phyloP scores from a whole-genome alignment of 2,329 filamentous ascomycete species.

The Apiospora saccharicola region DNA sequence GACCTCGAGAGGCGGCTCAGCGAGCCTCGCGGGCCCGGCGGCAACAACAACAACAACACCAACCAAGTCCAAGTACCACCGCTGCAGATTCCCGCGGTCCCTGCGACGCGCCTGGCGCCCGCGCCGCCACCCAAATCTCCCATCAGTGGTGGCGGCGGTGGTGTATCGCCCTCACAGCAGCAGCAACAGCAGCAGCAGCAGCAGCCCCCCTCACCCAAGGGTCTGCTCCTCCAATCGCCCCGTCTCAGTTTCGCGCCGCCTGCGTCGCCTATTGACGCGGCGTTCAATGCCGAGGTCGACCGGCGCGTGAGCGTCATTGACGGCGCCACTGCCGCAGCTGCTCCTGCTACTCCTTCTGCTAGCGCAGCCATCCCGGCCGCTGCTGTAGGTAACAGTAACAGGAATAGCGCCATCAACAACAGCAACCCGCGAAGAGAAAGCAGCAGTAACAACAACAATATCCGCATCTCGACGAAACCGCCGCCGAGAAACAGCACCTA shows the following conservation, averaged over 20 bases:
- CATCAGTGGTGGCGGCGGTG: neutral
- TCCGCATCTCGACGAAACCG: neutral
- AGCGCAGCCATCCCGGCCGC: too few relatives aligned
- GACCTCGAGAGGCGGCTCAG: neutral
- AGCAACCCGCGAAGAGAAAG: neutral
- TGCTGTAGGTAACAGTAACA: neutral
- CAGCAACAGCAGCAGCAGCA: conserved; percentile 9
- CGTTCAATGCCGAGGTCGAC: conserved; percentile 31
- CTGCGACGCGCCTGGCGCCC: conserved; percentile 26
- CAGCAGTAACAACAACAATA: neutral
- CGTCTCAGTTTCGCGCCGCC: conserved; percentile 33
- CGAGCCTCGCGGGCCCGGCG: conserved; percentile 11
- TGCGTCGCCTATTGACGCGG: conserved; percentile 37
- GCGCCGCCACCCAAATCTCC: conserved; percentile 26
- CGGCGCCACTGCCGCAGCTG: neutral
- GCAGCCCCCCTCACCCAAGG: conserved; percentile 7
- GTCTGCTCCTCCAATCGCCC: conserved; percentile 34
- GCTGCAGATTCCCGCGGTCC: conserved; percentile 24
- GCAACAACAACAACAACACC: too few relatives aligned
- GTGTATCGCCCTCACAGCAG: conserved; percentile 17
- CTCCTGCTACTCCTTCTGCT: too few relatives aligned
- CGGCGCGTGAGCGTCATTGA: conserved; percentile 25
- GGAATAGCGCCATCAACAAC: neutral
- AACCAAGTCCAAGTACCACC: neutral
- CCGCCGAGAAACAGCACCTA: neutral